Evolutionary conservation across 768 basidiomycete genomes (phyloP).

Genomic region (Nidularia sp.): DNA sequence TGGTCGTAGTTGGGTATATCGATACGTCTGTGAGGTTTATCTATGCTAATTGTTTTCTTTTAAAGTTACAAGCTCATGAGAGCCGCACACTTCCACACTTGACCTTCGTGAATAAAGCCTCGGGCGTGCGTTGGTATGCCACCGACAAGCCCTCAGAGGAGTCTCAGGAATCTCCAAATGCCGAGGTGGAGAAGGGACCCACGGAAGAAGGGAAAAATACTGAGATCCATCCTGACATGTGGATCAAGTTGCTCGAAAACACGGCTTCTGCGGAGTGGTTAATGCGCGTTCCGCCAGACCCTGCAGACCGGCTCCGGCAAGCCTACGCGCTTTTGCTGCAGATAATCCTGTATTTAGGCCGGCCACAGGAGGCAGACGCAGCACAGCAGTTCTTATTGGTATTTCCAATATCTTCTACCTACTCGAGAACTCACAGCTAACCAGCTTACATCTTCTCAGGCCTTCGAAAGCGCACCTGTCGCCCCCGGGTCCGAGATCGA

Average conservation of each 20-base stretch:
- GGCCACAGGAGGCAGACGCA: constrained; percentile 1
- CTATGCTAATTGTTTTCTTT: too few species aligned
- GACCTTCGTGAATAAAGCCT: too few species aligned
- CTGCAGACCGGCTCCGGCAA: constrained; percentile 1
- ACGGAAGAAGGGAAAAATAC: background rate
- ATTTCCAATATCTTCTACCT: background rate
- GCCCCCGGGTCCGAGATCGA: constrained; percentile 4
- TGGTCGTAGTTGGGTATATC: too few species aligned
- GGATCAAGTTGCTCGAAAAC: constrained; percentile 5
- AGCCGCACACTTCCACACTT: too few species aligned
- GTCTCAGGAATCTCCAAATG: too few species aligned
- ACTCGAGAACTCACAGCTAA: background rate
- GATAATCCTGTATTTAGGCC: constrained; percentile 3
- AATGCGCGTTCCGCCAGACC: background rate
- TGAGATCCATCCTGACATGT: background rate
- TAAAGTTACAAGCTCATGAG: too few species aligned
- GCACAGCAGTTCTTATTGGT: constrained; percentile 1
- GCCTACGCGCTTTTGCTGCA: constrained; percentile 4
- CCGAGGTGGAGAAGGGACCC: too few species aligned
- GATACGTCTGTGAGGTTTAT: too few species aligned
- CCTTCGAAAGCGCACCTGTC: constrained; percentile 3
- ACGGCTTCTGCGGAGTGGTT: constrained; percentile 4
- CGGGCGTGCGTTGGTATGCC: too few species aligned
- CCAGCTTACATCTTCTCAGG: background rate
- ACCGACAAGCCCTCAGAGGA: too few species aligned